A percentile compares a stretch with the other conserved stretches of the same genome.
phyloP scores from a whole-genome alignment of 2,329 filamentous ascomycete species.

The Penicillium sp. region DNA sequence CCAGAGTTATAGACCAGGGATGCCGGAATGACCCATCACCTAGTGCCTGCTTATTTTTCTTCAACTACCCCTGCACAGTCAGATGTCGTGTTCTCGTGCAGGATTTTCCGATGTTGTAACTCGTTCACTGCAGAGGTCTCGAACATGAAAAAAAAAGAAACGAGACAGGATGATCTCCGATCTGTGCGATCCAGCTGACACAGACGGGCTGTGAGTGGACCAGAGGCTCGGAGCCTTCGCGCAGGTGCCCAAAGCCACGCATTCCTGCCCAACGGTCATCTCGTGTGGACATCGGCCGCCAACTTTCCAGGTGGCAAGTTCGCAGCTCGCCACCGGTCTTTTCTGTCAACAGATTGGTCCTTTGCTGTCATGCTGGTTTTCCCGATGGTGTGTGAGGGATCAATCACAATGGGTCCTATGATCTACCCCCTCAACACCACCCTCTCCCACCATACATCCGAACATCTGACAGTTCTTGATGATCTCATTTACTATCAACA shows the following conservation, averaged over 20 bases:
- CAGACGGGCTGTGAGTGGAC: slow-evolving; percentile 20
- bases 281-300: slow-evolving; percentile 10
- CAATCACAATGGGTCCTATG: slow-evolving; percentile 2
- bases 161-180: slow-evolving; percentile 17
- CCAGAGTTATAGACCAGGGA: background rate
- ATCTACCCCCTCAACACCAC: background rate
- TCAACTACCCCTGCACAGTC: slow-evolving; percentile 1
- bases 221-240: slow-evolving; percentile 12
- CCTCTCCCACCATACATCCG: background rate
- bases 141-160: slow-evolving; percentile 10
- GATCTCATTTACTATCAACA: background rate
- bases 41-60: slow-evolving; percentile 5
- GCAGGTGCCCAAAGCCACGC: slow-evolving; percentile 39
- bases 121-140: slow-evolving; percentile 3
- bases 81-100: slow-evolving; percentile 9
- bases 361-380: background rate
- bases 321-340: slow-evolving; percentile 9
- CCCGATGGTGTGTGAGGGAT: slow-evolving; percentile 11
- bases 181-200: slow-evolving; percentile 22
- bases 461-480: slow-evolving; percentile 7
- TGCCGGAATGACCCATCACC: background rate
- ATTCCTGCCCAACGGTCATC: slow-evolving; percentile 39
- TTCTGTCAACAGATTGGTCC: slow-evolving; percentile 17
- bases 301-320: slow-evolving; percentile 22
- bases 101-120: slow-evolving; percentile 2